Evolutionary conservation across 192 early-diverging fungal species (phyloP).

Genomic region (Cetraspora pellucida): DNA sequence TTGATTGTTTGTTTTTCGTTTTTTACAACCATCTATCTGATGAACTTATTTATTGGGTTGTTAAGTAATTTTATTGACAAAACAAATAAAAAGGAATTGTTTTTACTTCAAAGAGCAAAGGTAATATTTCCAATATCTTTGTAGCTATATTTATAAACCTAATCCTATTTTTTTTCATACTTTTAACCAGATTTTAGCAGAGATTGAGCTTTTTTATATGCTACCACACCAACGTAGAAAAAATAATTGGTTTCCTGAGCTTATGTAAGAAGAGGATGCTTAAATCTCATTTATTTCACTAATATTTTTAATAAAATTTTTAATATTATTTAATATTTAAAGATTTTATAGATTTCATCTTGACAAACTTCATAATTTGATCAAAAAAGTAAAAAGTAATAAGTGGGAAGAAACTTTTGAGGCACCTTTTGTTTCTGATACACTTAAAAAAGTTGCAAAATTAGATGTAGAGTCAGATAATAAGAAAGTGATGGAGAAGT

Average conservation of each 20-base stretch:
- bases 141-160: neutral
- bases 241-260: neutral
- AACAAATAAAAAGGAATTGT: neutral
- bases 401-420: neutral
- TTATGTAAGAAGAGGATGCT: neutral
- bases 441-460: too few relatives aligned
- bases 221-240: neutral
- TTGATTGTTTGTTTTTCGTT: neutral
- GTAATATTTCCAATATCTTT: neutral
- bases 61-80: constrained; percentile 20
- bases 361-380: neutral
- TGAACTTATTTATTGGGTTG: constrained; percentile 1
- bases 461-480: too few relatives aligned
- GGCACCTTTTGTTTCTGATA: too few relatives aligned
- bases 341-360: neutral
- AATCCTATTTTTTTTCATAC: neutral
- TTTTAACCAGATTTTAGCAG: neutral
- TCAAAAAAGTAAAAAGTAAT: neutral
- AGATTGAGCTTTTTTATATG: neutral
- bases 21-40: neutral
- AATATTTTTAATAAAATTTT: neutral
- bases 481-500: too few relatives aligned
- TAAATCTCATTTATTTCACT: too few relatives aligned
- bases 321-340: neutral
- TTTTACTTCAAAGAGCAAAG: constrained; percentile 18